phyloP scores from a whole-genome alignment of 345 rosid genomes.

The Aquilaria yunnanensis region DNA sequence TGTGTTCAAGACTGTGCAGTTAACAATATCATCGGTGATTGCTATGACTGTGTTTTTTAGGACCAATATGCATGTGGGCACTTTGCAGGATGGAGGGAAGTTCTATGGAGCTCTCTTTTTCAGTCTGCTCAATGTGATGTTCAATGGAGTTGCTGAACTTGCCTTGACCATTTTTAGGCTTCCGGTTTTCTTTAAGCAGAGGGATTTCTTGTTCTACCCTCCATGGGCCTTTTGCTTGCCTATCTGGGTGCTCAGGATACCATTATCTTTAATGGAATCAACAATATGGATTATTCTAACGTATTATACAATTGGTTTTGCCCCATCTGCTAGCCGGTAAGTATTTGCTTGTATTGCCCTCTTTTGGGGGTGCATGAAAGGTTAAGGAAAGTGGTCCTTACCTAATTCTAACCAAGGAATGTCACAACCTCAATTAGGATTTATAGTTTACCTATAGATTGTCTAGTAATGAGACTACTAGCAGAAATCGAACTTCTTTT shows the following conservation, averaged over 20 bases:
- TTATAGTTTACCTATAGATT: too few relatives aligned
- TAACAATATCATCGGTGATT: slow-evolving; percentile 46
- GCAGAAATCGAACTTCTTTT: too few relatives aligned
- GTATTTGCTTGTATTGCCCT: not conserved
- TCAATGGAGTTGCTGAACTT: slow-evolving; percentile 62
- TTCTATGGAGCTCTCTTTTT: slow-evolving; percentile 58
- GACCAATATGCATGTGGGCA: slow-evolving; percentile 49
- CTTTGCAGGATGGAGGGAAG: slow-evolving; percentile 33
- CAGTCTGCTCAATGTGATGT: slow-evolving; percentile 51
- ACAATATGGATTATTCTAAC: slow-evolving; percentile 56
- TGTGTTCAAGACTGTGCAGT: slow-evolving; percentile 52
- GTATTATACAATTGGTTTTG: slow-evolving; percentile 64
- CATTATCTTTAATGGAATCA: slow-evolving; percentile 54
- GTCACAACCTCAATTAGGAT: too few relatives aligned
- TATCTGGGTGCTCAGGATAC: slow-evolving; percentile 55
- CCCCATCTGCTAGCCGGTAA: slow-evolving; percentile 60
- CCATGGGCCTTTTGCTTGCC: slow-evolving; percentile 70
- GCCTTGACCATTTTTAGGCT: slow-evolving; percentile 54
- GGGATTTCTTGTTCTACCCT: slow-evolving; percentile 63
- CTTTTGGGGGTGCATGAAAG: too few relatives aligned
- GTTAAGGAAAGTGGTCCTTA: too few relatives aligned
- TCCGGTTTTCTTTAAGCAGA: slow-evolving; percentile 68
- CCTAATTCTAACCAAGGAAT: too few relatives aligned
- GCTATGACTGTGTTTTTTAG: slow-evolving; percentile 47
- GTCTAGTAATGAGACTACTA: too few relatives aligned